Conservation (phyloP, 2,329 filamentous ascomycete species). For the Penicillium janthinellum region DNA sequence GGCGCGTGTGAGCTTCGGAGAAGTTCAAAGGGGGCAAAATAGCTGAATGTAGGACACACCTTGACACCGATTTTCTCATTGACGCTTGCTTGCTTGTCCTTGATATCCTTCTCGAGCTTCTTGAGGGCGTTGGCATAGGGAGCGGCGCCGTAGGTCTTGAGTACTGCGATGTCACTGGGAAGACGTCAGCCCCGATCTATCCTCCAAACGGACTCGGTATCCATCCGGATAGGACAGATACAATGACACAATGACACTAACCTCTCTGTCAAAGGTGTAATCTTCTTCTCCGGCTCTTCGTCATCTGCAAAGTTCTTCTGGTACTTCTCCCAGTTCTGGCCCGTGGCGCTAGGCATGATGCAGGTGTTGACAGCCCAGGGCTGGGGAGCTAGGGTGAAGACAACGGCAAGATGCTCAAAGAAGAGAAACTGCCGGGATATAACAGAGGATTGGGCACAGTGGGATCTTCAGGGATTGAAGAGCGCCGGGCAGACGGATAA, state of each 20-base stretch:
- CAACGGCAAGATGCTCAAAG: slow-evolving; percentile 11
- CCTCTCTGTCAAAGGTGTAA: slow-evolving; percentile 95
- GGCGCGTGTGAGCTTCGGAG: slow-evolving; percentile 27
- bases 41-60: slow-evolving; percentile 31
- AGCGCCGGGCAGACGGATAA: slow-evolving; percentile 27
- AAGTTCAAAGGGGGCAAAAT: slow-evolving; percentile 15
- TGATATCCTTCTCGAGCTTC: slow-evolving; percentile 99
- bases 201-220: slow-evolving; percentile 6
- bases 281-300: slow-evolving; percentile 99
- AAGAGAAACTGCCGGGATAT: slow-evolving; percentile 4
- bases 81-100: slow-evolving; percentile 96
- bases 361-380: slow-evolving; percentile 35
- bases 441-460: neutral
- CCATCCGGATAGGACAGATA: neutral
- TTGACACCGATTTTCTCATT: slow-evolving; percentile 90
- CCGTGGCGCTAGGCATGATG: slow-evolving; percentile 88
- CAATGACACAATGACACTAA: slow-evolving; percentile 53
- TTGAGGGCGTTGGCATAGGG: slow-evolving; percentile 92
- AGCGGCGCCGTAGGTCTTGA: slow-evolving; percentile 97
- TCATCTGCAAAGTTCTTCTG: slow-evolving; percentile 96
- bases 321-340: slow-evolving; percentile 97
- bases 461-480: slow-evolving; percentile 11
- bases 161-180: slow-evolving; percentile 91
- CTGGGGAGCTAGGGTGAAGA: slow-evolving; percentile 19
- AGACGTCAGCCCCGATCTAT: slow-evolving; percentile 33